A percentile compares a stretch with the other conserved stretches of the same genome.
These are phyloP conservation scores for Phycomyces blakesleeanus DNA, from an alignment of 192 early-diverging fungal species.

Conservation along the genomic window DNA sequence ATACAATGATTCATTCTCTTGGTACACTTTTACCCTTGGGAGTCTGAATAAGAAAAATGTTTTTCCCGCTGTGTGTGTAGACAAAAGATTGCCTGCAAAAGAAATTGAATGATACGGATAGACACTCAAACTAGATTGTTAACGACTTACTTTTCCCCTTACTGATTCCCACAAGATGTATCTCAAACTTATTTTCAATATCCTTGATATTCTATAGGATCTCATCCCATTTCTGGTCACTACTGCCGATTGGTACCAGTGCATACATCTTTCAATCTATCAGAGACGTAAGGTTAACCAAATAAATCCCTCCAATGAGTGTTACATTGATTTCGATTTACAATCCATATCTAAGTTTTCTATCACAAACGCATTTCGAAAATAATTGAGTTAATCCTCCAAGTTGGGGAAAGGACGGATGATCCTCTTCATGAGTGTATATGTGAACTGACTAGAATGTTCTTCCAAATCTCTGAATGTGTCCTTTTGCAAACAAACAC, in stretches of 20 bases:
- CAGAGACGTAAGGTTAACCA: neutral
- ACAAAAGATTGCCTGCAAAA: conserved; percentile 54
- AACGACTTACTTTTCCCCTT: conserved; percentile 52
- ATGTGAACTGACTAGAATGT: no score
- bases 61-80: conserved; percentile 93
- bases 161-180: conserved; percentile 63
- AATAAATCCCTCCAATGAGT: no score
- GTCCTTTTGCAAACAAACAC: no score
- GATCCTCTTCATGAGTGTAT: conserved; percentile 49
- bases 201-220: conserved; percentile 49
- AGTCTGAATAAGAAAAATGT: conserved; percentile 90
- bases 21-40: conserved; percentile 75
- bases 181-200: conserved; percentile 64
- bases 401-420: conserved; percentile 53
- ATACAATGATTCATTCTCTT: conserved; percentile 67
- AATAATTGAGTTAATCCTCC: conserved; percentile 61
- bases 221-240: conserved; percentile 79
- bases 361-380: conserved; percentile 48
- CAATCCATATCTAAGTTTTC: conserved; percentile 34
- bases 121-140: no score
- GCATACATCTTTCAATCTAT: conserved; percentile 38
- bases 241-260: conserved; percentile 64
- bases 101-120: neutral
- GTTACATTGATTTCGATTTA: conserved; percentile 7
- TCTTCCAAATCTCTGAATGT: no score